phyloP scores from a whole-genome alignment of 129 eudicot genomes.

The Tagetes erecta region DNA sequence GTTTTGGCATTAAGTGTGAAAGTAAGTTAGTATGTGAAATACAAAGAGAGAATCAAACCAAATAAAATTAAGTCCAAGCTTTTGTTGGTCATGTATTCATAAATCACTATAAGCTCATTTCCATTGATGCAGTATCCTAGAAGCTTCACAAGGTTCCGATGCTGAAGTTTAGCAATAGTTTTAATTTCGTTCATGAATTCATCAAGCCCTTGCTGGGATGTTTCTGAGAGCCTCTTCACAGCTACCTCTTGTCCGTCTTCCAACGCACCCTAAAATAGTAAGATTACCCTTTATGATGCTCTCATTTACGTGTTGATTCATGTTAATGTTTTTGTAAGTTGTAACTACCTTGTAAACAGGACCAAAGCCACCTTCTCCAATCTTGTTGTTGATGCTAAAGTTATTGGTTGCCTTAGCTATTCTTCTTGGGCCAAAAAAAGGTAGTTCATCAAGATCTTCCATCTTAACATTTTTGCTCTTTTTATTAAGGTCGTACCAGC shows the following conservation, averaged over 20 bases:
- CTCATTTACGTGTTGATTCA: neutral
- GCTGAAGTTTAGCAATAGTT: constrained; percentile 46
- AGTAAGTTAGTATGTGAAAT: neutral
- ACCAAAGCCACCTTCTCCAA: constrained; percentile 6
- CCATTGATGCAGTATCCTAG: constrained; percentile 46
- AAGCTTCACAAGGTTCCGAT: constrained; percentile 53
- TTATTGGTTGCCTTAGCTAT: neutral
- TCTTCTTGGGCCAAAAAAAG: neutral
- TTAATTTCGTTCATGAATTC: constrained; percentile 8
- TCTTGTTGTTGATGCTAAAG: neutral
- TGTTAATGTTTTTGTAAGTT: neutral
- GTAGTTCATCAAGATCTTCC: constrained; percentile 20
- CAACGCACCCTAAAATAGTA: constrained; percentile 28
- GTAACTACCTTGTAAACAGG: neutral
- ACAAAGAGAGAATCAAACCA: neutral
- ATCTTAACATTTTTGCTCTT: neutral
- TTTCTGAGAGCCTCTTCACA: constrained; percentile 37
- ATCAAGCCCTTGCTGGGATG: constrained; percentile 34
- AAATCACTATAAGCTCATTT: constrained; percentile 33
- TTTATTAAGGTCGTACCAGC: neutral
- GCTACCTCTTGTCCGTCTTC: constrained; percentile 39
- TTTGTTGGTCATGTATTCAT: neutral
- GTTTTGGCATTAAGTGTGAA: neutral
- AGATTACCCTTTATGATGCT: neutral
- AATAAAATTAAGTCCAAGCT: neutral